A percentile compares a stretch with the other conserved stretches of the same genome.
phyloP scores from a whole-genome alignment of 2,329 filamentous ascomycete genomes.

The Talaromyces atroroseus region DNA sequence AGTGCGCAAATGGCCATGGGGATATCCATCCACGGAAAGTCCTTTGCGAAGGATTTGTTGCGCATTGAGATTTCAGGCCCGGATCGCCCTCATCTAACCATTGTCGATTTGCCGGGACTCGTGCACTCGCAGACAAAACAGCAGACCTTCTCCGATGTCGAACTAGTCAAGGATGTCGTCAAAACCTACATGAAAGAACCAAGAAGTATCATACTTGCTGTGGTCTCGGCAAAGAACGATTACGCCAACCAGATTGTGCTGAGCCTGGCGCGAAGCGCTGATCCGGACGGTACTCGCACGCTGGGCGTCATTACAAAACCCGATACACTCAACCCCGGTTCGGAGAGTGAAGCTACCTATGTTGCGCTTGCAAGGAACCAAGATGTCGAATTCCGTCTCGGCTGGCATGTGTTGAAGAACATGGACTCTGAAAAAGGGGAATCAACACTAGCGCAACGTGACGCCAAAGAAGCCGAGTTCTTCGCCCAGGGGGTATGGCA shows the following conservation, averaged over 20 bases:
- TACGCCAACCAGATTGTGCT: constrained; percentile 40
- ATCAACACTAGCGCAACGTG: constrained; percentile 22
- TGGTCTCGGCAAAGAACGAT: constrained; percentile 42
- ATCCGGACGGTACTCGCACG: constrained; percentile 27
- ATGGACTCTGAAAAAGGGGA: constrained; percentile 33
- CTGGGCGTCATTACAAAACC: constrained; percentile 47
- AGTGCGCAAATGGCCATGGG: constrained; percentile 23
- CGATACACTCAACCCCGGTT: constrained; percentile 33
- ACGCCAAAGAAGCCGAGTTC: constrained; percentile 29
- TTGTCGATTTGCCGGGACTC: constrained; percentile 58
- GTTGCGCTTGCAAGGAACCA: constrained; percentile 38
- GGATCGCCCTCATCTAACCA: constrained; percentile 54
- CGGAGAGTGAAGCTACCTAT: constrained; percentile 32
- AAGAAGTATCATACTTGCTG: constrained; percentile 44
- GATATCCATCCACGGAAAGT: constrained; percentile 18
- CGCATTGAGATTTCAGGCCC: constrained; percentile 54
- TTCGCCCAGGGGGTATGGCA: constrained; percentile 27
- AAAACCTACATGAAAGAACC: constrained; percentile 37
- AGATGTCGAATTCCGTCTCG: constrained; percentile 38
- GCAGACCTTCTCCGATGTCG: constrained; percentile 50
- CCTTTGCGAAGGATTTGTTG: constrained; percentile 30
- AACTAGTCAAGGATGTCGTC: constrained; percentile 47
- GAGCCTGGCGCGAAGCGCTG: constrained; percentile 29
- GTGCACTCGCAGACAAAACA: constrained; percentile 51
- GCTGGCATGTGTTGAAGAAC: constrained; percentile 49